These are phyloP conservation scores for Postia placenta DNA, from an alignment of 768 basidiomycete species.

Conservation along the genomic window DNA sequence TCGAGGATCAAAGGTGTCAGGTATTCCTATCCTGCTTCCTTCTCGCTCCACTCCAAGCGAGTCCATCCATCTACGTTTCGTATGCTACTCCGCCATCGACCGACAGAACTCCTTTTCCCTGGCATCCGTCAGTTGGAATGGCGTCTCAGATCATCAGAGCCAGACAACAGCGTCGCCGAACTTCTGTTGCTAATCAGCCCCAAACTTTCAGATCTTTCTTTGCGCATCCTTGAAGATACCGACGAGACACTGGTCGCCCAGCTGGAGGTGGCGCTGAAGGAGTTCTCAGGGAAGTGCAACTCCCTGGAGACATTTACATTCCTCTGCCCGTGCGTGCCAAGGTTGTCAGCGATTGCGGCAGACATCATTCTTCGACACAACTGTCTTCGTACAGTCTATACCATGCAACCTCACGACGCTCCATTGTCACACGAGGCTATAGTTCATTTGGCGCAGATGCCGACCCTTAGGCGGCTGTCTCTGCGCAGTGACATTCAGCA, in stretches of 20 bases:
- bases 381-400: constrained; percentile 1
- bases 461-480: constrained; percentile 1
- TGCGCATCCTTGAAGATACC: neutral
- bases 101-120: constrained; percentile 1
- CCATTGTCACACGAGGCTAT: constrained; percentile 1
- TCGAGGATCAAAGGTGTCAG: neutral
- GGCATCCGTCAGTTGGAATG: constrained; percentile 10
- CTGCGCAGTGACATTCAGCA: neutral
- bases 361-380: constrained; percentile 1
- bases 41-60: neutral
- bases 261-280: neutral
- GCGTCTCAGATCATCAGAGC: neutral
- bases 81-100: neutral
- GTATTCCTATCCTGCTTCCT: neutral
- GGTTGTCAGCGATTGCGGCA: neutral
- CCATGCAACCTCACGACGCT: neutral
- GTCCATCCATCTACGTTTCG: neutral
- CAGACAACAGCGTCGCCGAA: constrained; percentile 1
- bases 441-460: constrained; percentile 1
- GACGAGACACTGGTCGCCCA: neutral
- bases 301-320: constrained; percentile 6
- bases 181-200: constrained; percentile 8
- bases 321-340: neutral
- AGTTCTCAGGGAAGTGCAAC: neutral
- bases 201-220: neutral